These are phyloP conservation scores for Jatropha podagrica DNA, from an alignment of 441 rosid genomes.

Conservation along the genomic window DNA sequence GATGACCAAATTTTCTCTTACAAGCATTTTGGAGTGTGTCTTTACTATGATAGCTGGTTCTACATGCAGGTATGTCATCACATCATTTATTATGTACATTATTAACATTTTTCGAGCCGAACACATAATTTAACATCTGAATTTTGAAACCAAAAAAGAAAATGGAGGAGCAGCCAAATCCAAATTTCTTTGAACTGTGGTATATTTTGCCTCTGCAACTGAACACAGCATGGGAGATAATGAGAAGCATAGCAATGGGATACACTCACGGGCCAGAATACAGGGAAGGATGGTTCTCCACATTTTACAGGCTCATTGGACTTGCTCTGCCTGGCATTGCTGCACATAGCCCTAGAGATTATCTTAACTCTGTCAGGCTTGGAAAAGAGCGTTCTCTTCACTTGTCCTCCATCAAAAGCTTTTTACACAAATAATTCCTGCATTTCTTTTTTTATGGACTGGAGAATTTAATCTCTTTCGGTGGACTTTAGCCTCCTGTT, in stretches of 20 bases:
- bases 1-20: slow-evolving; percentile 3
- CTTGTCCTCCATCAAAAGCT: no score
- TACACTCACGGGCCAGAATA: slow-evolving; percentile 3
- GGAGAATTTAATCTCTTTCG: no score
- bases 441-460: no score
- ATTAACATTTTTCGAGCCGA: no score
- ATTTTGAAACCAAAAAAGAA: slow-evolving; percentile 24
- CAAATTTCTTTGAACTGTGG: slow-evolving; percentile 1
- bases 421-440: no score
- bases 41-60: slow-evolving; percentile 16
- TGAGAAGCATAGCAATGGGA: background rate
- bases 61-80: background rate
- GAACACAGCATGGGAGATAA: slow-evolving; percentile 9
- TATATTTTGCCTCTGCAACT: background rate
- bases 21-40: slow-evolving; percentile 17
- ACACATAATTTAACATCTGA: no score
- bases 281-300: slow-evolving; percentile 4
- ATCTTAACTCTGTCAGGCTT: slow-evolving; percentile 26
- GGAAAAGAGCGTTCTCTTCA: slow-evolving; percentile 30
- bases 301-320: background rate
- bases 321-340: background rate
- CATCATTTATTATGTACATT: background rate
- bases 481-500: no score
- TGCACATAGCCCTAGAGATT: background rate
- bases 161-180: slow-evolving; percentile 16